Evolutionary conservation across 2,329 filamentous ascomycete genomes (phyloP).

Genomic region (Exophiala sp.): DNA sequence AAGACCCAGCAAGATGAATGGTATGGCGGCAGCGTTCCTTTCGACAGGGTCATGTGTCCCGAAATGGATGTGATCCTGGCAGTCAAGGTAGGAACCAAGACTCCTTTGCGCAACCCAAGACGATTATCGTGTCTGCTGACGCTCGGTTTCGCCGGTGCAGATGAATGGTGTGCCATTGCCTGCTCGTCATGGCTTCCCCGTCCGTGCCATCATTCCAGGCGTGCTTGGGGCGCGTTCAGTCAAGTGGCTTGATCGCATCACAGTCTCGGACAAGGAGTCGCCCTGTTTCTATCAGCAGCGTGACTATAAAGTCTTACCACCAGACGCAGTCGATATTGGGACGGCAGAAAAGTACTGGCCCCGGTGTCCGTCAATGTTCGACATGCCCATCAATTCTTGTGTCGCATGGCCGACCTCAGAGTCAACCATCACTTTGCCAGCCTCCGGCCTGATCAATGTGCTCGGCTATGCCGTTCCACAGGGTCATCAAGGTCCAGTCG

Average conservation of each 20-base stretch:
- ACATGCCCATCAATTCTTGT: conserved; percentile 54
- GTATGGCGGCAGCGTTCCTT: conserved; percentile 53
- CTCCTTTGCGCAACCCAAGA: background rate
- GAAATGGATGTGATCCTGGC: conserved; percentile 46
- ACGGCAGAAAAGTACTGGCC: conserved; percentile 51
- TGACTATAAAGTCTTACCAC: conserved; percentile 56
- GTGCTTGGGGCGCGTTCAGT: conserved; percentile 51
- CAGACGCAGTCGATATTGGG: conserved; percentile 44
- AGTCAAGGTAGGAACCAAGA: conserved; percentile 37
- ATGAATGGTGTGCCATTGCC: conserved; percentile 48
- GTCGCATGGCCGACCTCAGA: conserved; percentile 45
- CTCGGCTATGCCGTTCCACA: conserved; percentile 53
- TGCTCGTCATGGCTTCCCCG: conserved; percentile 48
- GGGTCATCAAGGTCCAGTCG: conserved; percentile 49
- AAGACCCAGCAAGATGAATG: conserved; percentile 53
- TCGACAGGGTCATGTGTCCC: conserved; percentile 41
- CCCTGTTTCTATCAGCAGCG: conserved; percentile 53
- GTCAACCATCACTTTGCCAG: conserved; percentile 39
- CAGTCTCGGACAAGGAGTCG: conserved; percentile 47
- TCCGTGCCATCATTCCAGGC: conserved; percentile 49
- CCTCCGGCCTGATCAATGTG: conserved; percentile 43
- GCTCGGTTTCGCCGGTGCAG: conserved; percentile 26
- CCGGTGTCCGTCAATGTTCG: conserved; percentile 46
- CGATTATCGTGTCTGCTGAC: conserved; percentile 5
- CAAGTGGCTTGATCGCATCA: conserved; percentile 53